Conservation (phyloP, 1,284 basidiomycete genomes). For the Chalciporus piperatoides region DNA sequence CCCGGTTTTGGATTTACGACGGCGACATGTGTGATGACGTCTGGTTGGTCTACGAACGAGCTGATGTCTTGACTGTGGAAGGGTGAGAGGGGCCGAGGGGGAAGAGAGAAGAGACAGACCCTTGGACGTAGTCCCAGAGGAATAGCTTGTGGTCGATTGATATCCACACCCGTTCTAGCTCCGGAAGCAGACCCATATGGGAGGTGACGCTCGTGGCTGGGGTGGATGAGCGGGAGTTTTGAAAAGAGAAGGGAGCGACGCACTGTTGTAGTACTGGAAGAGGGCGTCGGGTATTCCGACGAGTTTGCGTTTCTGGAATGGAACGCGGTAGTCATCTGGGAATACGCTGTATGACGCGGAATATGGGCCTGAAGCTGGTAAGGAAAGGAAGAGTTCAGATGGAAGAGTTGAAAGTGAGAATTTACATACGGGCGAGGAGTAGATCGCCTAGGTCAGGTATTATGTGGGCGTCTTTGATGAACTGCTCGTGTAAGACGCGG, state of each 20-base stretch:
- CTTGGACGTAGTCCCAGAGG: constrained; percentile 95
- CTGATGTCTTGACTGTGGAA: constrained; percentile 70
- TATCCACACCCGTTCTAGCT: constrained; percentile 95
- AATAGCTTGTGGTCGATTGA: constrained; percentile 93
- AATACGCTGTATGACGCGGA: constrained; percentile 74
- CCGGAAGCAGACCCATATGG: constrained; percentile 88
- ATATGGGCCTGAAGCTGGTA: constrained; percentile 55
- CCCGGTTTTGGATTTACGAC: constrained; percentile 76
- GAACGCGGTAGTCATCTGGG: constrained; percentile 73
- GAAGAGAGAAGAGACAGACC: constrained; percentile 46
- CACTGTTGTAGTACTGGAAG: constrained; percentile 81
- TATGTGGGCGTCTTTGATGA: constrained; percentile 65
- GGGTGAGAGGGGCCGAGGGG: constrained; percentile 4
- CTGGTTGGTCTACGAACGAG: constrained; percentile 89
- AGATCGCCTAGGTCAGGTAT: constrained; percentile 72
- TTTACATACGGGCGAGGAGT: constrained; percentile 50
- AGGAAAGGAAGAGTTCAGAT: background rate
- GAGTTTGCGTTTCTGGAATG: constrained; percentile 76
- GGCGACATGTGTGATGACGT: constrained; percentile 84
- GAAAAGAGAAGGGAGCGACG: constrained; percentile 8
- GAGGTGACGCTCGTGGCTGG: constrained; percentile 58
- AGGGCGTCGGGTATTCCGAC: constrained; percentile 79
- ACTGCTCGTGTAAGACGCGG: constrained; percentile 60
- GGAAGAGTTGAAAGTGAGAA: constrained; percentile 10
- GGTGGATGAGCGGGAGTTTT: constrained; percentile 17